Percentiles rank a stretch among this genome's conserved stretches.
These are phyloP conservation scores for Paramarasmius palmivorus DNA, from an alignment of 1,284 basidiomycete species.

Conservation along the genomic window DNA sequence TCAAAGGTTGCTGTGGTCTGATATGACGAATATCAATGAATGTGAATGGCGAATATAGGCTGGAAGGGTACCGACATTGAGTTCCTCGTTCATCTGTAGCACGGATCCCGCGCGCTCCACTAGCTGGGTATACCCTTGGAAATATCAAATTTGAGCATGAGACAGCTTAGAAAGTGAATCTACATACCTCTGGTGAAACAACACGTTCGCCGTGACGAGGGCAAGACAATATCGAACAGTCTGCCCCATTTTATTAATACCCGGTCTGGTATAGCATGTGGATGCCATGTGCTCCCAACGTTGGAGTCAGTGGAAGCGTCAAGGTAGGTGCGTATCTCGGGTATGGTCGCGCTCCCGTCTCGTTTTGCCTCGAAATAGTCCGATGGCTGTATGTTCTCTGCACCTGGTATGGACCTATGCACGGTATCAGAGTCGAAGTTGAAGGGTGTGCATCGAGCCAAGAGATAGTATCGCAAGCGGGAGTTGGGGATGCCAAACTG, in stretches of 20 bases:
- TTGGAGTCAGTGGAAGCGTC: constrained; percentile 30
- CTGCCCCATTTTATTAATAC: constrained; percentile 74
- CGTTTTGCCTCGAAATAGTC: neutral
- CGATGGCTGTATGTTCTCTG: neutral
- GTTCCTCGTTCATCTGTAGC: constrained; percentile 63
- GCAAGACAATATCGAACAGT: constrained; percentile 74
- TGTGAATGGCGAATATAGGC: constrained; percentile 1
- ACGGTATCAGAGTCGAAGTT: constrained; percentile 32
- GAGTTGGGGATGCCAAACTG: constrained; percentile 81
- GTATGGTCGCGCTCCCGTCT: neutral
- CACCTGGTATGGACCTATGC: constrained; percentile 21
- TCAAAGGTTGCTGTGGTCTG: constrained; percentile 68
- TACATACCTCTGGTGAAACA: constrained; percentile 76
- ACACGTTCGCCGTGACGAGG: constrained; percentile 61
- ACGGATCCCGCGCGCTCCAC: constrained; percentile 77
- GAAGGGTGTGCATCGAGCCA: constrained; percentile 54
- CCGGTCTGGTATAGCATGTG: constrained; percentile 52
- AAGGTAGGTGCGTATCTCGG: constrained; percentile 41
- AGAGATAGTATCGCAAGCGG: constrained; percentile 74
- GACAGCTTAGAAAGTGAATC: too few relatives aligned
- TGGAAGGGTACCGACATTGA: constrained; percentile 52
- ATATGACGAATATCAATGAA: neutral
- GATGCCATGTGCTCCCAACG: constrained; percentile 19
- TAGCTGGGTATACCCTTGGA: constrained; percentile 68
- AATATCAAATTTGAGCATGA: neutral